phyloP scores from a whole-genome alignment of 2,329 filamentous ascomycete species.

The Trichoderma endophyticum region DNA sequence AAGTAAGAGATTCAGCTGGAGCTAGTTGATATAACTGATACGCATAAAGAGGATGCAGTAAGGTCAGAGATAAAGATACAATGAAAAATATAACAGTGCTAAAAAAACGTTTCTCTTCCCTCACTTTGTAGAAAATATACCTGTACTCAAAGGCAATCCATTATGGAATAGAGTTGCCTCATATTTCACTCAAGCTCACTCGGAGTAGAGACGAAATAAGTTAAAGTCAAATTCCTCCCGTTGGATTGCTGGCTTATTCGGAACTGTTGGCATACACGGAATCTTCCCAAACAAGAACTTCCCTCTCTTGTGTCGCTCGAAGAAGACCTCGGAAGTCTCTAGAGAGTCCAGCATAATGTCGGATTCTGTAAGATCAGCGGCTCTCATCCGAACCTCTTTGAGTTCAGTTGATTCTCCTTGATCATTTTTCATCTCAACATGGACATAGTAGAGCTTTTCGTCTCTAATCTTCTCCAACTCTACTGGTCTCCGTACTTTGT shows the following conservation, averaged over 20 bases:
- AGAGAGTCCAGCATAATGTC: background rate
- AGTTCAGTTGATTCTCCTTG: background rate
- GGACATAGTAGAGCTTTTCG: background rate
- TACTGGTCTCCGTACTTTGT: background rate
- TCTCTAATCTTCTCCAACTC: background rate
- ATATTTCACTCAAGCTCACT: background rate
- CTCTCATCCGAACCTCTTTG: background rate
- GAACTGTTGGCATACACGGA: background rate
- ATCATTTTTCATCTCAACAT: background rate
- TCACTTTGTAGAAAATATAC: too few relatives aligned
- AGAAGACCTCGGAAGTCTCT: background rate
- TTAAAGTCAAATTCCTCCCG: background rate
- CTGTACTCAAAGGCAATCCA: background rate
- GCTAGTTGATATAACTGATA: too few relatives aligned
- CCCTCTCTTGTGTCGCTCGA: background rate
- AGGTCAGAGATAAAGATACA: too few relatives aligned
- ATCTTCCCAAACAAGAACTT: background rate
- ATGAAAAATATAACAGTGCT: too few relatives aligned
- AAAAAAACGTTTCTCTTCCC: too few relatives aligned
- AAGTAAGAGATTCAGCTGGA: too few relatives aligned
- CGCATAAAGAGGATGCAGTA: too few relatives aligned
- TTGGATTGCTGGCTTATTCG: background rate
- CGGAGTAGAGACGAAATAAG: background rate
- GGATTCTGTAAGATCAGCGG: background rate
- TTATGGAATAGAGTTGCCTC: background rate